Conservation (phyloP, 2,329 filamentous ascomycete genomes). For the Xylariomycetidae sp. region DNA sequence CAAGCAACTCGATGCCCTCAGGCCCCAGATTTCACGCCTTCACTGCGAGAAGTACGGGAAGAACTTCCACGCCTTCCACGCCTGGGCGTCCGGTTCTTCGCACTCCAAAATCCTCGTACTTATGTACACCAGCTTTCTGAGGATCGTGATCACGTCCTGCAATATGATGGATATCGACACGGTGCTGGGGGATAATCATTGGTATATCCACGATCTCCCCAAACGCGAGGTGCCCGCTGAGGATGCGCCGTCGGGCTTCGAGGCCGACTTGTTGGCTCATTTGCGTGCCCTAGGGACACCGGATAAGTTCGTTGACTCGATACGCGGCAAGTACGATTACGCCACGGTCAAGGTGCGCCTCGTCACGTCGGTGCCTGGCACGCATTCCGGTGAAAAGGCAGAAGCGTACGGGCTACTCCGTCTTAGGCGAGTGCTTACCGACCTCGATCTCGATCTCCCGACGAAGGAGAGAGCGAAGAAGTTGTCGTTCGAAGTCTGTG, state of each 20-base stretch:
- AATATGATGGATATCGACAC: constrained; percentile 23
- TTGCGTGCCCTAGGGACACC: constrained; percentile 14
- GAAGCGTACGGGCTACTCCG: constrained; percentile 17
- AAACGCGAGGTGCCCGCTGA: constrained; percentile 3
- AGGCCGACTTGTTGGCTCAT: constrained; percentile 13
- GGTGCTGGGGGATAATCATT: constrained; percentile 19
- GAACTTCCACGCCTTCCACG: constrained; percentile 19
- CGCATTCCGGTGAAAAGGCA: constrained; percentile 11
- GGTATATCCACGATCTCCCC: constrained; percentile 22
- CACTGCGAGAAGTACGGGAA: constrained; percentile 12
- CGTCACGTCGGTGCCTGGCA: constrained; percentile 17
- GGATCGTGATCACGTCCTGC: constrained; percentile 20
- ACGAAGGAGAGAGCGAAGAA: constrained; percentile 7
- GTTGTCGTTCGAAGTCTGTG: constrained; percentile 17
- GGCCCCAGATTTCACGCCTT: constrained; percentile 6
- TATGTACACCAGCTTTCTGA: constrained; percentile 16
- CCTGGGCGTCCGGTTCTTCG: constrained; percentile 14
- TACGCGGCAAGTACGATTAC: constrained; percentile 18
- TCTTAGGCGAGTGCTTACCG: constrained; percentile 10
- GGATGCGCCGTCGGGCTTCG: constrained; percentile 8
- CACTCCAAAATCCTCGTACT: constrained; percentile 19
- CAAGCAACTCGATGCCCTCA: constrained; percentile 12
- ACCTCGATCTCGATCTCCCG: constrained; percentile 7
- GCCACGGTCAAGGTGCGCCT: constrained; percentile 16
- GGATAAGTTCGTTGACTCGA: constrained; percentile 13